These are phyloP conservation scores for Gliomastix tumulicola DNA, from an alignment of 2,329 filamentous ascomycete species.

Conservation along the genomic window DNA sequence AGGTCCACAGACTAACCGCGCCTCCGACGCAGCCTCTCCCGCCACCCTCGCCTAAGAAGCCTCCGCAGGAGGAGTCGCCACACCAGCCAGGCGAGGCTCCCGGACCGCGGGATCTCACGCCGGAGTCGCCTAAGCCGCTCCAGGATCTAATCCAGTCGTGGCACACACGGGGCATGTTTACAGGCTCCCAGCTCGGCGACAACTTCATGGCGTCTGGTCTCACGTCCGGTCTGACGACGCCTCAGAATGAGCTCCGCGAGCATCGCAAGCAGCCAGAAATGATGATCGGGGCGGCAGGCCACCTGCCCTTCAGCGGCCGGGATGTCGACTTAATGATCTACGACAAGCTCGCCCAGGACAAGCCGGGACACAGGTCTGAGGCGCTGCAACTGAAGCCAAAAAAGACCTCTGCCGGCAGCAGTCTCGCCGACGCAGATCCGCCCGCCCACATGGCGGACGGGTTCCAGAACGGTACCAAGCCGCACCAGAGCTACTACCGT, in stretches of 20 bases:
- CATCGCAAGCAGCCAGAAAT: too few species aligned
- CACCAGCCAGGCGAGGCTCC: neutral
- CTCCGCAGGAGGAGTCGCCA: neutral
- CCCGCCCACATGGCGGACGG: constrained; percentile 27
- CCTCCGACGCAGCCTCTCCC: neutral
- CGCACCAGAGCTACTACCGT: constrained; percentile 7
- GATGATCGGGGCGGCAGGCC: too few species aligned
- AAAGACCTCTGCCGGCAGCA: too few species aligned
- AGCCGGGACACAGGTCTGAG: too few species aligned
- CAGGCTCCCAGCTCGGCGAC: constrained; percentile 29
- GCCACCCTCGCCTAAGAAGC: neutral
- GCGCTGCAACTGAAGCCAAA: too few species aligned
- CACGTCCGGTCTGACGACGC: constrained; percentile 27
- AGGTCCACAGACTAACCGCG: neutral
- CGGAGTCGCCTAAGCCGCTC: neutral
- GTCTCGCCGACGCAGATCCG: too few species aligned
- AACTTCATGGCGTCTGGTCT: constrained; percentile 29
- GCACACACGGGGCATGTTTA: constrained; percentile 17
- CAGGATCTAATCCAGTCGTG: constrained; percentile 1
- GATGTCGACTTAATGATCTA: too few species aligned
- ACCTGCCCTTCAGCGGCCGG: too few species aligned
- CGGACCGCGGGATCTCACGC: neutral
- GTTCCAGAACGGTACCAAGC: constrained; percentile 15
- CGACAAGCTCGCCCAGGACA: too few species aligned
- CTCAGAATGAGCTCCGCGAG: constrained; percentile 20